Conservation (phyloP, 2,329 filamentous ascomycete genomes). For the Exophiala spinifera region DNA sequence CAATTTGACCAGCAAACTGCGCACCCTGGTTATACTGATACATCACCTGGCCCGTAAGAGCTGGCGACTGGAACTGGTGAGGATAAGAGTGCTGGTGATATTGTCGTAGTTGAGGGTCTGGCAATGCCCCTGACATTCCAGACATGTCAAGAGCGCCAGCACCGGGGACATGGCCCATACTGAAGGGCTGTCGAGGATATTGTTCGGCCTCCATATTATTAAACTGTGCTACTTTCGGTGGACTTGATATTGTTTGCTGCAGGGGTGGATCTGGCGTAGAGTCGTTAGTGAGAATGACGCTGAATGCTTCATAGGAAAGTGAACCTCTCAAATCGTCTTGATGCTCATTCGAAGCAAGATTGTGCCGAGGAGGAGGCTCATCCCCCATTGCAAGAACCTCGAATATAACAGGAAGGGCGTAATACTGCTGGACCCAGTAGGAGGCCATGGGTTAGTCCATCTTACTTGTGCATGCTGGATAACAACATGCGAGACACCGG, state of each 20-base stretch:
- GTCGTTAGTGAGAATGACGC: not conserved
- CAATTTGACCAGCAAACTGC: constrained; percentile 30
- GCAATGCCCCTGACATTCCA: constrained; percentile 29
- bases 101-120: constrained; percentile 26
- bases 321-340: constrained; percentile 59
- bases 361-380: constrained; percentile 37
- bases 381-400: constrained; percentile 32
- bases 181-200: constrained; percentile 24
- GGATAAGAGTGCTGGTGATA: constrained; percentile 26
- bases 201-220: constrained; percentile 23
- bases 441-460: constrained; percentile 32
- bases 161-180: constrained; percentile 13
- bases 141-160: constrained; percentile 30
- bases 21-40: constrained; percentile 29
- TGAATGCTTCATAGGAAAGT: not conserved
- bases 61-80: constrained; percentile 17
- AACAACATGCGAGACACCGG: constrained; percentile 12
- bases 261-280: constrained; percentile 10
- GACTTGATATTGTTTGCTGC: constrained; percentile 6
- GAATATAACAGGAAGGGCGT: constrained; percentile 32
- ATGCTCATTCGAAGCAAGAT: constrained; percentile 73
- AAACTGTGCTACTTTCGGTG: constrained; percentile 3
- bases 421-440: constrained; percentile 33
- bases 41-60: constrained; percentile 18
- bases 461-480: constrained; percentile 10